Evolutionary conservation across 106 monocot genomes (phyloP).

Genomic region (Gastrodia elata): DNA sequence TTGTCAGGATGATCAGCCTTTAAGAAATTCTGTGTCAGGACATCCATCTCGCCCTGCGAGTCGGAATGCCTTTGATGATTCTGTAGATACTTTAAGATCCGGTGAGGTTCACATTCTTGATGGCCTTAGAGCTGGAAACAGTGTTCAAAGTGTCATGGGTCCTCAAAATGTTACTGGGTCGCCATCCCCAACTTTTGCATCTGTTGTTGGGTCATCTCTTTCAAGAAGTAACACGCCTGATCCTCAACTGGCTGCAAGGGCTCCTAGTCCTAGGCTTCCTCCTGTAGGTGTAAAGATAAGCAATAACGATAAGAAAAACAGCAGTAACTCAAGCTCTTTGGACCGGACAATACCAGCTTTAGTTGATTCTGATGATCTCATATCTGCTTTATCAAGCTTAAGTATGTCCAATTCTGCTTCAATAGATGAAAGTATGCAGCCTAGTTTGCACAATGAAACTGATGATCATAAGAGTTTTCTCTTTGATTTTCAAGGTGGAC

Average conservation of each 20-base stretch:
- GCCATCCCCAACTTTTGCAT: conserved; percentile 56
- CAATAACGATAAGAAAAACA: conserved; percentile 38
- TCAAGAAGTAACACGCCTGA: conserved; percentile 73
- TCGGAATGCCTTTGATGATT: conserved; percentile 28
- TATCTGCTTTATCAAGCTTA: conserved; percentile 55
- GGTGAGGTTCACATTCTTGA: conserved; percentile 22
- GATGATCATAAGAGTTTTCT: conserved; percentile 36
- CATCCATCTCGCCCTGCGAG: conserved; percentile 41
- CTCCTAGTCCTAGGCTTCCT: conserved; percentile 76
- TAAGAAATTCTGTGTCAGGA: conserved; percentile 15
- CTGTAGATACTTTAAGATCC: conserved; percentile 19
- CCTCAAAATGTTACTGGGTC: conserved; percentile 30
- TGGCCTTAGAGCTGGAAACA: conserved; percentile 13
- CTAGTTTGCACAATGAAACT: conserved; percentile 40
- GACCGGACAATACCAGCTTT: conserved; percentile 19
- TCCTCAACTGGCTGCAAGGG: conserved; percentile 56
- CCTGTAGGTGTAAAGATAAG: conserved; percentile 61
- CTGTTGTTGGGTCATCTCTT: conserved; percentile 59
- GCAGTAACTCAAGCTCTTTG: conserved; percentile 28
- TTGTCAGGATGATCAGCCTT: conserved; percentile 36
- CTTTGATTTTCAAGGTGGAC: conserved; percentile 29
- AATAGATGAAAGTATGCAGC: conserved; percentile 26
- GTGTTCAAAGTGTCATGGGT: conserved; percentile 20
- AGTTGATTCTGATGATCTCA: conserved; percentile 42
- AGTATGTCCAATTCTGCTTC: conserved; percentile 33